Evolutionary conservation across 352 stramenopile genomes (phyloP), one percentile per base, ranked within the genome.

Genomic region (Globisporangium takayamanum): DNA sequence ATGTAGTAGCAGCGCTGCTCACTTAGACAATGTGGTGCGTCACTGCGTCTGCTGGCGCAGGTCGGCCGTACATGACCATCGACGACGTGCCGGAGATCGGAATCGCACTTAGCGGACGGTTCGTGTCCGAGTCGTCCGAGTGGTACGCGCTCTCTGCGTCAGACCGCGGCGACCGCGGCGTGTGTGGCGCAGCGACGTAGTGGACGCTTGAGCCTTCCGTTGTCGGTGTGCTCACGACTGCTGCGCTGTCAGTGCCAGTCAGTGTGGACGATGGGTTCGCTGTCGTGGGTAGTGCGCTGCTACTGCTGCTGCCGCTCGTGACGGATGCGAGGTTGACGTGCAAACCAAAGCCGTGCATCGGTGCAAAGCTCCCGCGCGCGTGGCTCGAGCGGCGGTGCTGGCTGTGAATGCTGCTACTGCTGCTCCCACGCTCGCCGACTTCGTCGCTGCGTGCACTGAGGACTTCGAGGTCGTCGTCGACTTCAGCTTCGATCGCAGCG

Each of bases 381-480:
- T 73, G 78, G 33, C 55, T 57, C 8, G 41, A 18, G 20, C 57
- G 41, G 14, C 41, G 41, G 41, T 6, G 61, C 36, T 69, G 49
- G 22, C 20, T 36, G n/a, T 51, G 49, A 58, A 49, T n/a, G 20
- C 61, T 64, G 20, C 30, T 36, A 11, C 58, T 55, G 37, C 39
- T 50, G 63, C 57, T 53, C 26, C 67, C 66, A 36, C 71, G 73
- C 53, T 81, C 71, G 53, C 67, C 67, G 33, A 76, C 72, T 49
- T 88, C 78, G 28, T 78, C 73, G 49, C 79, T 89, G 60, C 76
- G 77, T n/a, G 72, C 76, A 63, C 82, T 92, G 25, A 88, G 66
- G 20, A 92, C 78, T 47, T 92, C 82, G 45, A 92, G 69, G 59
- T 86, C 81, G 26, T 92, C 82, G 57, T 92, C 82, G 46, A 92